A percentile compares a stretch with the other conserved stretches of the same genome.
Conservation (phyloP, 2,329 filamentous ascomycete species). For the Apiospora hydei region DNA sequence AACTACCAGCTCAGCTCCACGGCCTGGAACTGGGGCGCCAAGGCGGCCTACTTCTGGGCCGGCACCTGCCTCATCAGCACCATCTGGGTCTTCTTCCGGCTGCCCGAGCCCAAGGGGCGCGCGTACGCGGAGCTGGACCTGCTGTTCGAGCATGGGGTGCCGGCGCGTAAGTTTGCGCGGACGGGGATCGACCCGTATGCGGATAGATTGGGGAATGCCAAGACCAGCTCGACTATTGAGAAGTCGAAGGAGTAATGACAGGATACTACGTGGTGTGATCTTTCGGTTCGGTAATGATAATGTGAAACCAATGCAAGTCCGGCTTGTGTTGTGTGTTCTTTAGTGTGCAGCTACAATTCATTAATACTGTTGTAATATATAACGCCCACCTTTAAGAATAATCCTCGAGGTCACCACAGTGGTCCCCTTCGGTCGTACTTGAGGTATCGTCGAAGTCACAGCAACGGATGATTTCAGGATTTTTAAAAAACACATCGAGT, state of each 20-base stretch:
- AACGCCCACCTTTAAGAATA: no score
- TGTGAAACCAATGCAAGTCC: neutral
- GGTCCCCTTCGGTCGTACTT: no score
- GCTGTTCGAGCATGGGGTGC: conserved; percentile 48
- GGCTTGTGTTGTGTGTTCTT: neutral
- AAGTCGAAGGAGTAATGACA: neutral
- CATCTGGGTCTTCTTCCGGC: conserved; percentile 57
- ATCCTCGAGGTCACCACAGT: no score
- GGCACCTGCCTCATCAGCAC: conserved; percentile 56
- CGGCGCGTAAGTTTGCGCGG: conserved; percentile 50
- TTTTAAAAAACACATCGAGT: no score
- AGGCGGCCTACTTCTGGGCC: conserved; percentile 55
- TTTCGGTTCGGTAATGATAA: neutral
- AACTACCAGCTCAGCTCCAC: conserved; percentile 56
- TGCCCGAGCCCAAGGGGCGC: conserved; percentile 61
- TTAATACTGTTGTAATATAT: neutral
- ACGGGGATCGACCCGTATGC: conserved; percentile 48
- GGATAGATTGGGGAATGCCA: conserved; percentile 18
- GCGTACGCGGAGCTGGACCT: conserved; percentile 54
- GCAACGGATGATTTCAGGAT: no score
- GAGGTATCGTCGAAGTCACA: no score
- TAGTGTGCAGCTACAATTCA: neutral
- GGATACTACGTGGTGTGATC: neutral
- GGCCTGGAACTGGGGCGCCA: conserved; percentile 57
- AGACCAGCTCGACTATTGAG: neutral